These are phyloP conservation scores for Closterium sp. DNA, from an alignment of 139 green algal genomes.

Conservation along the genomic window DNA sequence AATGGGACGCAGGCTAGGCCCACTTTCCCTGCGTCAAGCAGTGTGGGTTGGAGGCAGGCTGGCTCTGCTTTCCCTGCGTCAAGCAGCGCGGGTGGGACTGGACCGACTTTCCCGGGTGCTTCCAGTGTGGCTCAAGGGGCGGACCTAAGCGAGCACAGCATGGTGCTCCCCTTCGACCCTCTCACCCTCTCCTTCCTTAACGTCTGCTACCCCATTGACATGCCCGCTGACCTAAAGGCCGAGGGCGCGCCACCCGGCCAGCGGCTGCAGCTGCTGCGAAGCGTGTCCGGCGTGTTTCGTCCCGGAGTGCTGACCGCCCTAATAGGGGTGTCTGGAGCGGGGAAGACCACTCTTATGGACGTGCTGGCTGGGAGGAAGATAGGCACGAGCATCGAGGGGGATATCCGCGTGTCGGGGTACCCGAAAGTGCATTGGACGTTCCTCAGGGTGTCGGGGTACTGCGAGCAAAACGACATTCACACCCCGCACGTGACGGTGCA, in stretches of 20 bases:
- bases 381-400: constrained; percentile 42
- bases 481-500: constrained; percentile 32
- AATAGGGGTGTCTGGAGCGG: constrained; percentile 1
- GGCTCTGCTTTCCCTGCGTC: neutral
- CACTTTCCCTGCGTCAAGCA: neutral
- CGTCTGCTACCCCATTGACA: constrained; percentile 22
- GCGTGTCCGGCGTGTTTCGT: neutral
- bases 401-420: constrained; percentile 60
- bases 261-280: constrained; percentile 6
- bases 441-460: constrained; percentile 59
- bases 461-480: constrained; percentile 32
- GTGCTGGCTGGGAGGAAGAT: constrained; percentile 16
- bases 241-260: neutral
- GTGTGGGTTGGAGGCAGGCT: neutral
- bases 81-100: neutral
- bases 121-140: neutral
- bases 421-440: constrained; percentile 60
- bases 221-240: neutral
- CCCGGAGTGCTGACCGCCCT: constrained; percentile 10
- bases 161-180: constrained; percentile 33
- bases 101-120: neutral
- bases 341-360: constrained; percentile 27
- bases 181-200: constrained; percentile 10
- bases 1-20: no score
- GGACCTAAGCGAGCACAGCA: neutral